Percentiles rank a stretch among this genome's conserved stretches.
phyloP scores from a whole-genome alignment of 2,329 filamentous ascomycete genomes.

The Periconia sp. region DNA sequence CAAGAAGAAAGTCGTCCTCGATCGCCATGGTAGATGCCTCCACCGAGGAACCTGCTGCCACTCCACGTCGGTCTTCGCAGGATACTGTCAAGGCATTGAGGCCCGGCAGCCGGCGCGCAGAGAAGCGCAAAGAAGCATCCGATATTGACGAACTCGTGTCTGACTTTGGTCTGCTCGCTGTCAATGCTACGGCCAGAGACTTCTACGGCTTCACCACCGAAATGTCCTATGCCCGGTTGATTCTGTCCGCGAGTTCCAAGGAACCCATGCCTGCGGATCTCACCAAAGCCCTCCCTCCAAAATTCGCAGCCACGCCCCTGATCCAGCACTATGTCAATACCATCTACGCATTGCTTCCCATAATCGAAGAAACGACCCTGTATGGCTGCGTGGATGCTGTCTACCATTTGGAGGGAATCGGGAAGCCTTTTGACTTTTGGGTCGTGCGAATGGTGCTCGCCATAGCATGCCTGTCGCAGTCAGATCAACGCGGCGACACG shows the following conservation, averaged over 20 bases:
- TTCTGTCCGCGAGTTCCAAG: constrained; percentile 79
- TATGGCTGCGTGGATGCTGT: constrained; percentile 79
- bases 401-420: constrained; percentile 69
- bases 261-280: constrained; percentile 67
- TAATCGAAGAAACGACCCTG: constrained; percentile 78
- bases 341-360: constrained; percentile 76
- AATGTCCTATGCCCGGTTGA: constrained; percentile 89
- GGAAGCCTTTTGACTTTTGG: constrained; percentile 75
- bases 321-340: constrained; percentile 85
- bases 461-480: constrained; percentile 75
- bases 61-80: constrained; percentile 53
- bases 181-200: constrained; percentile 92
- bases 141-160: constrained; percentile 92
- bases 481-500: constrained; percentile 65
- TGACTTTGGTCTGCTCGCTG: constrained; percentile 90
- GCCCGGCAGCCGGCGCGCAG: constrained; percentile 43
- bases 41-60: constrained; percentile 25
- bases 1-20: constrained; percentile 72
- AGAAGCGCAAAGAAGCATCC: constrained; percentile 68
- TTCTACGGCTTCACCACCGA: constrained; percentile 86
- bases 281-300: constrained; percentile 66
- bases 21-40: constrained; percentile 66
- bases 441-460: constrained; percentile 87
- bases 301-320: constrained; percentile 67
- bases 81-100: constrained; percentile 35